Conservation (phyloP, 352 stramenopile genomes). For the Globisporangium recalcitrans region DNA sequence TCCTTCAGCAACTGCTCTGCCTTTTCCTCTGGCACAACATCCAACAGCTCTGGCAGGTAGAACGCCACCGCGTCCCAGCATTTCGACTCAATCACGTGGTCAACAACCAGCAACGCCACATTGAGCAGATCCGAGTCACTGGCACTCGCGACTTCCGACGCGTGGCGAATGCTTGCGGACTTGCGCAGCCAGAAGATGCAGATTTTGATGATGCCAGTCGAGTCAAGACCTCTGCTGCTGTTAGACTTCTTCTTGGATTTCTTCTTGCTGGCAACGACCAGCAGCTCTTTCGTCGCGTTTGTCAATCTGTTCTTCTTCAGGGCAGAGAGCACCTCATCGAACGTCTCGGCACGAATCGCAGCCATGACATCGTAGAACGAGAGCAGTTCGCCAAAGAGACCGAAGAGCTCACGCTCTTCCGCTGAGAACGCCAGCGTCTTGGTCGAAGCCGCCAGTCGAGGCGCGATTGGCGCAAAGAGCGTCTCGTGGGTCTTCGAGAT, state of each 20-base stretch:
- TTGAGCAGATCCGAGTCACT: slow-evolving; percentile 21
- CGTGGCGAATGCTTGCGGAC: slow-evolving; percentile 17
- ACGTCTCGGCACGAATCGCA: slow-evolving; percentile 33
- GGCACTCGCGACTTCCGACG: slow-evolving; percentile 9
- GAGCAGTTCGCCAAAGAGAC: slow-evolving; percentile 70
- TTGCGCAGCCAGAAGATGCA: slow-evolving; percentile 59
- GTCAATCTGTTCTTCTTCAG: slow-evolving; percentile 32
- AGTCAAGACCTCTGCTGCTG: slow-evolving; percentile 21
- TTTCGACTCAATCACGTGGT: slow-evolving; percentile 51
- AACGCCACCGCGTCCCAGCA: slow-evolving; percentile 75
- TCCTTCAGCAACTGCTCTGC: slow-evolving; percentile 27
- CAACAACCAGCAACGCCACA: slow-evolving; percentile 39
- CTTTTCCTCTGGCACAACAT: slow-evolving; percentile 23
- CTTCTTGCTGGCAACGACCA: slow-evolving; percentile 20
- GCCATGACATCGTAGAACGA: slow-evolving; percentile 60
- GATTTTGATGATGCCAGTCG: slow-evolving; percentile 70
- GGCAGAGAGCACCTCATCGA: slow-evolving; percentile 38
- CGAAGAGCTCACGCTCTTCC: slow-evolving; percentile 61
- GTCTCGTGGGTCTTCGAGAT: slow-evolving; percentile 47
- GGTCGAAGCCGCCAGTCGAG: slow-evolving; percentile 12
- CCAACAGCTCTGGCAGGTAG: slow-evolving; percentile 59
- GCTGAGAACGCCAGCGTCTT: slow-evolving; percentile 22
- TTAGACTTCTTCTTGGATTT: not conserved
- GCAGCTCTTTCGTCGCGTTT: slow-evolving; percentile 32
- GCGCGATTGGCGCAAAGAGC: slow-evolving; percentile 34